Percentiles rank a stretch among this genome's conserved stretches.
These are phyloP conservation scores for Luffa aegyptiaca DNA, from an alignment of 306 rosid genomes.

Conservation along the genomic window DNA sequence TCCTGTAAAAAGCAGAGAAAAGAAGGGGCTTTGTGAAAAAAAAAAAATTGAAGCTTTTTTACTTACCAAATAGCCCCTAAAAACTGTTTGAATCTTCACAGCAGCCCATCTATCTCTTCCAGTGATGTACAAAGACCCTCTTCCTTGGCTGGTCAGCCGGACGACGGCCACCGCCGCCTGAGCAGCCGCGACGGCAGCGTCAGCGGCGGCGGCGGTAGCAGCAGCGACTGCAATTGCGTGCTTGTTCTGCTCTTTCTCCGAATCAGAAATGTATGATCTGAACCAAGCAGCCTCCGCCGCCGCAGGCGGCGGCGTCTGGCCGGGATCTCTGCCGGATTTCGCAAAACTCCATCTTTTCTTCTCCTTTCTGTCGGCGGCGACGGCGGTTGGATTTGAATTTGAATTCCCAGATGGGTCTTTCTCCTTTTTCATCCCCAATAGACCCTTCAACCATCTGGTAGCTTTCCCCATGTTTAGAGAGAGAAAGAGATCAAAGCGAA, in stretches of 20 bases:
- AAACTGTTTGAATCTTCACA: conserved; percentile 74
- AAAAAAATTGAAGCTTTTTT: neutral
- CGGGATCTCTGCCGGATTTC: conserved; percentile 39
- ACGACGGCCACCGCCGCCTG: conserved; percentile 94
- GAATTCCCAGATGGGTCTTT: conserved; percentile 36
- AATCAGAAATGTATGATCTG: conserved; percentile 63
- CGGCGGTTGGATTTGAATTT: conserved; percentile 6
- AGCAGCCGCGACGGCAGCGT: conserved; percentile 81
- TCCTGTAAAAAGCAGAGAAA: too few relatives aligned
- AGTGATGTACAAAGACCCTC: conserved; percentile 34
- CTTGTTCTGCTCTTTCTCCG: conserved; percentile 74
- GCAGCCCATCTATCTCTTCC: conserved; percentile 73
- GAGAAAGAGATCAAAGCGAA: neutral
- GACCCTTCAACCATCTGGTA: conserved; percentile 78
- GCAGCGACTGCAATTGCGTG: conserved; percentile 99
- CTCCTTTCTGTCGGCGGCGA: conserved; percentile 34
- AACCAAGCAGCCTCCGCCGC: conserved; percentile 43
- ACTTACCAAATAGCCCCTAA: conserved; percentile 87
- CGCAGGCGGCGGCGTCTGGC: neutral
- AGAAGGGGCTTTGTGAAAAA: neutral
- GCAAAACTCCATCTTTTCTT: conserved; percentile 87
- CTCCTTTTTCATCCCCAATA: conserved; percentile 79
- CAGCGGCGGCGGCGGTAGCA: conserved; percentile 86
- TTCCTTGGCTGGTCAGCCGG: conserved; percentile 70
- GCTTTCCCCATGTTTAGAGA: conserved; percentile 38